phyloP scores from a whole-genome alignment of 1,284 basidiomycete species.

The Ganoderma lucidum region DNA sequence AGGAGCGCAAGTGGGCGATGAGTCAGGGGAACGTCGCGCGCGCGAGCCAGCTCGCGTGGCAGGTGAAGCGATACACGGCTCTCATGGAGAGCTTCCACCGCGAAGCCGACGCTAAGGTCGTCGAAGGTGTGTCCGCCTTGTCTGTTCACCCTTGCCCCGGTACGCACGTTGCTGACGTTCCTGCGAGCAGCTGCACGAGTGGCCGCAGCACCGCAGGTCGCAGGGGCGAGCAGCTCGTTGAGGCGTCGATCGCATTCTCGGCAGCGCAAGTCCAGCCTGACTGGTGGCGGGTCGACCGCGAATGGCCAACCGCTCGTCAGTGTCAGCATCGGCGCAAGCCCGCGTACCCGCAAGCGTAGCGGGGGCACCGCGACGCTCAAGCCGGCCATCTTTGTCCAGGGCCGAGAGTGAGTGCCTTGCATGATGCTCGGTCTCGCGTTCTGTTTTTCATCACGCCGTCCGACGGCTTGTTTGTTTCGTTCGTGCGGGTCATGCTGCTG shows the following conservation, averaged over 20 bases:
- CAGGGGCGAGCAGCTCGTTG: conserved; percentile 22
- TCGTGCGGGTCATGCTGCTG: conserved; percentile 14
- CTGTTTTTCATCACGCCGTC: conserved; percentile 3
- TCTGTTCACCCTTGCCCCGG: no score
- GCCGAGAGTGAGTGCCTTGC: conserved; percentile 37
- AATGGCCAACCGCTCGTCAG: conserved; percentile 34
- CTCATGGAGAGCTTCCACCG: conserved; percentile 81
- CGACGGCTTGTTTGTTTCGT: conserved; percentile 1
- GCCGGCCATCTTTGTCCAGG: conserved; percentile 43
- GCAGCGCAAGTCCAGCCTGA: conserved; percentile 29
- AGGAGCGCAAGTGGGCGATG: conserved; percentile 84
- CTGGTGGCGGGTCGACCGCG: conserved; percentile 14
- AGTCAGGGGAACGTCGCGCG: conserved; percentile 77
- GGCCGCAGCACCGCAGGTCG: conserved; percentile 26
- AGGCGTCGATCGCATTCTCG: conserved; percentile 33
- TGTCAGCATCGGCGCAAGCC: conserved; percentile 37
- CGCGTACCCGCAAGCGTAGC: conserved; percentile 39
- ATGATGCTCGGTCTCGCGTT: conserved; percentile 17
- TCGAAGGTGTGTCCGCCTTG: conserved; percentile 60
- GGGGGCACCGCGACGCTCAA: conserved; percentile 37
- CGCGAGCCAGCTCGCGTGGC: conserved; percentile 80
- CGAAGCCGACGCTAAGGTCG: conserved; percentile 76
- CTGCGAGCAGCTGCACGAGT: conserved; percentile 36
- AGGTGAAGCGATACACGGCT: conserved; percentile 78
- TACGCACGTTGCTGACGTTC: no score